Evolutionary conservation across 1,284 basidiomycete species (phyloP), one percentile per base, ranked within the genome.

Genomic region (Rhodotorula sp.): DNA sequence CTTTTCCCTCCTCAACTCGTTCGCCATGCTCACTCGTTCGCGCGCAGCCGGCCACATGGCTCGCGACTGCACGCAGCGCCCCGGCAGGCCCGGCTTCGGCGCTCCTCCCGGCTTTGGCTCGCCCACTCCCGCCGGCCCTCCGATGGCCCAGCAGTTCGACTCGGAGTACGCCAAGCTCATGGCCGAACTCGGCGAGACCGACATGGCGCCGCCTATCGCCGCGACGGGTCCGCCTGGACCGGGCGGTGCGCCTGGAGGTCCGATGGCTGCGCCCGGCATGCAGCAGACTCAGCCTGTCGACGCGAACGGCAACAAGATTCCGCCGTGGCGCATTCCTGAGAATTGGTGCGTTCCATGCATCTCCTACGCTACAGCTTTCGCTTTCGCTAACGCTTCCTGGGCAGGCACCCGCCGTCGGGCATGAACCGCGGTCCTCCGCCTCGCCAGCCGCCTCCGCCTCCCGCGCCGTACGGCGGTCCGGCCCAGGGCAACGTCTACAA

Each of bases 121-220:
- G 20, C 48, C 48, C 27, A 30, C 44, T 13, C 30, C 49, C 19
- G 72, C 73, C 47, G 77, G 77, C 24, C 63, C 72, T 2, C 80
- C 78, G 48, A 75, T 78, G 60, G 79, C 76, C 74, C 70, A 74
- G 65, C 69, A 78, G 77, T 97, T 98, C 82, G 95, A 99, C 81
- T 94, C 92, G 24, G 96, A 99, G 83, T 99, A 98, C 77, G 92
- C 93, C 36, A 93, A 87, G 76, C 84, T 99, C 74, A 96, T 99
- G 95, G 94, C 92, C 51, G 96, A 99, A 82, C 85, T 99, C 47
- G 96, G 96, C 67, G 96, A 99, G 82, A 78, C 78, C 54, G 83
- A 84, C 56, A 84, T 83, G 62, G 76, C 77, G 1, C 74, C 78
- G 2, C 78, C 79, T 47, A 78, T 76, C 24, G 77, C 74, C 8